Percentiles rank a stretch among this genome's conserved stretches.
phyloP scores from a whole-genome alignment of 768 basidiomycete genomes.

The Tricholoma flavovirens region DNA sequence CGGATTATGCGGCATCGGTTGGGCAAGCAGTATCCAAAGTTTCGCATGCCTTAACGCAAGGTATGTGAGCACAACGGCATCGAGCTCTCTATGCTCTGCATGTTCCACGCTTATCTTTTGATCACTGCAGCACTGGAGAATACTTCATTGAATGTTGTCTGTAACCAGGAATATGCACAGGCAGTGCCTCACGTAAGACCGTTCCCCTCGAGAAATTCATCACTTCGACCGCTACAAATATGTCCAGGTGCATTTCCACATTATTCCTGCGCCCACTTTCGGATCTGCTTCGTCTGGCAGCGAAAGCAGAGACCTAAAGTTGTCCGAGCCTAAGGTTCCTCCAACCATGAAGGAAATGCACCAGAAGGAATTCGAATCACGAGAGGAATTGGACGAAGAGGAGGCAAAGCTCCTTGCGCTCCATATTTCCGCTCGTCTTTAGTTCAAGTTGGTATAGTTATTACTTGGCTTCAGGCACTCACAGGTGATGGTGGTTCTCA shows the following conservation, averaged over 20 bases:
- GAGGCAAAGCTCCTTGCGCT: conserved; percentile 41
- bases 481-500: background rate
- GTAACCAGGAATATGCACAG: conserved; percentile 79
- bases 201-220: background rate
- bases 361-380: conserved; percentile 48
- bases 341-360: conserved; percentile 52
- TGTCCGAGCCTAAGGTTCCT: conserved; percentile 15
- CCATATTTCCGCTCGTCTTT: conserved; percentile 42
- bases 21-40: conserved; percentile 58
- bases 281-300: conserved; percentile 13
- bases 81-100: background rate
- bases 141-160: conserved; percentile 68
- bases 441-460: background rate
- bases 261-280: conserved; percentile 63
- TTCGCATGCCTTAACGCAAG: conserved; percentile 56
- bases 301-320: conserved; percentile 6
- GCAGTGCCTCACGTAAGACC: conserved; percentile 65
- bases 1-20: conserved; percentile 50
- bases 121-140: conserved; percentile 46
- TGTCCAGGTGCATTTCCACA: conserved; percentile 66
- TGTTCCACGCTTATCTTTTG: background rate
- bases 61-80: conserved; percentile 27
- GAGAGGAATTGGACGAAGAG: conserved; percentile 56
- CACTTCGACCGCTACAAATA: background rate
- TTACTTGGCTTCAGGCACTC: too few species aligned